Evolutionary conservation across 257 asterid species (phyloP), one percentile per base, ranked within the genome.

Genomic region (Vinca minor): DNA sequence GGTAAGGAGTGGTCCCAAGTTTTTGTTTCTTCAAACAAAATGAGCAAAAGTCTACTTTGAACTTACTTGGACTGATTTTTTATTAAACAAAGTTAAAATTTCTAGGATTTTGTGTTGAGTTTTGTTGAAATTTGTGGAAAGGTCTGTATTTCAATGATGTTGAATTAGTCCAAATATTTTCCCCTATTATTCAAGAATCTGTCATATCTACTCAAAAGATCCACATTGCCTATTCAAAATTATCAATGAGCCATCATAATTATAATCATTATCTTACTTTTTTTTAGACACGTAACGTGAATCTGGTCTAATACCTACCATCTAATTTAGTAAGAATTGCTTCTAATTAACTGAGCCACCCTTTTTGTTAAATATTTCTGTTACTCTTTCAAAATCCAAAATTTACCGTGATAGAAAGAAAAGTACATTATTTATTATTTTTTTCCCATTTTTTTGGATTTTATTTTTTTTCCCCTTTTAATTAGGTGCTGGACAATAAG

Each of bases 1-100:
- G 69, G 52, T 46, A 0, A 14, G 8, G 13, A 1, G 39, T 71
- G 82, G 87, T 82, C 85, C 87, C 91, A 72, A 74, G 64, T 52
- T 63, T 69, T 21, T 74, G 62, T 45, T 59, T 69, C 78, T 71
- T 69, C 69, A 83, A 55, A 73, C 79, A 75, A 75, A 71, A 67
- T 10, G 49, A 52, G 57, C 73, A 74, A 82, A 87, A 80, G 82
- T 73, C 78, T 67, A 75, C 84, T 81, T 84, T 82, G 85, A 87
- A 83, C 71, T 79, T 82, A 78, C 76, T 63, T 68, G 69, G 85
- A 82, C 83, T 58, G 56, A 8, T 62, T 63, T 62, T 63, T 63
- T 59, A 45, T 59, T 54, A 65, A 68, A 58, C 41, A 49, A 57
- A 41, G n/a, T 39, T 26, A 66, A 25, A 39, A 69, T 67, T 67